A percentile compares a stretch with the other conserved stretches of the same genome.
phyloP scores from a whole-genome alignment of 2,329 filamentous ascomycete species.

The Penicillium digitatum region DNA sequence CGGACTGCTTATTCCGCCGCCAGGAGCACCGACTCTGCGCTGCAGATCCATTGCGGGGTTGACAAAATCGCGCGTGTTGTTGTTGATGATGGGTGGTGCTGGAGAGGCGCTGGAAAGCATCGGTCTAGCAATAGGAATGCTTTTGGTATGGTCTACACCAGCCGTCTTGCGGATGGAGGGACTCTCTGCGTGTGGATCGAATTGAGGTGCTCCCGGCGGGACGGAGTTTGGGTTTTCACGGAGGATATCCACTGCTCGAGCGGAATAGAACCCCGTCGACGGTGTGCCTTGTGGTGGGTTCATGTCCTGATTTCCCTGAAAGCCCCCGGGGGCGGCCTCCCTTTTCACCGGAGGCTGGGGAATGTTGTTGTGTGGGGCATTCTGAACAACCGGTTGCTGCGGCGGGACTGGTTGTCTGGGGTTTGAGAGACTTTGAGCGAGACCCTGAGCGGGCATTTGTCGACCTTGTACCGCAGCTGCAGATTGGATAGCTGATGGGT shows the following conservation, averaged over 20 bases:
- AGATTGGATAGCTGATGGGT: constrained; percentile 15
- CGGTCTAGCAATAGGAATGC: constrained; percentile 63
- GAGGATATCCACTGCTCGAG: constrained; percentile 58
- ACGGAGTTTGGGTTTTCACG: constrained; percentile 49
- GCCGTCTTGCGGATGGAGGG: constrained; percentile 86
- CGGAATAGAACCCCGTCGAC: constrained; percentile 62
- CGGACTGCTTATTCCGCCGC: constrained; percentile 29
- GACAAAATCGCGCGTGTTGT: constrained; percentile 32
- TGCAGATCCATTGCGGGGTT: constrained; percentile 37
- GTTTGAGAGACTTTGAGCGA: constrained; percentile 21
- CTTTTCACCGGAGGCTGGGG: constrained; percentile 25
- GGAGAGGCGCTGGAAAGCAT: constrained; percentile 33
- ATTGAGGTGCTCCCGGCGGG: constrained; percentile 50
- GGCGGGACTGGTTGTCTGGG: constrained; percentile 15
- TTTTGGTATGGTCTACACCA: constrained; percentile 76
- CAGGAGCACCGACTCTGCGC: constrained; percentile 37
- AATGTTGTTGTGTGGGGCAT: constrained; percentile 9
- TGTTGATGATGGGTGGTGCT: constrained; percentile 24
- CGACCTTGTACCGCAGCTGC: constrained; percentile 18
- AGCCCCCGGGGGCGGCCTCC: constrained; percentile 15
- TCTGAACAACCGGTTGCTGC: constrained; percentile 15
- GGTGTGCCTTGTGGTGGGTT: constrained; percentile 30
- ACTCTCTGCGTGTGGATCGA: constrained; percentile 71
- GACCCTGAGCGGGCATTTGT: constrained; percentile 15
- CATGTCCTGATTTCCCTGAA: constrained; percentile 21